Base-by-base conservation (phyloP, 1,284 basidiomycete genomes). In the Cryptococcus wingfieldii region DNA sequence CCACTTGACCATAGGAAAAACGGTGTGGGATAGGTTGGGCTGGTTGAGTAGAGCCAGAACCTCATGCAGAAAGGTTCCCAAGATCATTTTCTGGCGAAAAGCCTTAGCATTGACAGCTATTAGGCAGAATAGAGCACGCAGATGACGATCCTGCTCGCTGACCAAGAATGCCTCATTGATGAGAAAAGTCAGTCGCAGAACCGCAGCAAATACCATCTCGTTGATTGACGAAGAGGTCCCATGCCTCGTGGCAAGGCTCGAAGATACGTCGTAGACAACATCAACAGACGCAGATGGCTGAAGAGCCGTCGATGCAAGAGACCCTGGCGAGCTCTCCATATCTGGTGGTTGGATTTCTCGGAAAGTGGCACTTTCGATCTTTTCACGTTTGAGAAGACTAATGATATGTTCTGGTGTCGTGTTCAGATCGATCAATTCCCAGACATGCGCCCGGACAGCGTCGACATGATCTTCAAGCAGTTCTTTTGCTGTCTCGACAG, bases 71-170 rank as follows among this genome's bases (percentile, higher is more conserved):
- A 96, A 77, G 2, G 84, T 28, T 28, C 86, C 82, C 19, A 90
- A 78, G 7, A 90, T 75, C 8, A 81, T 81, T 2, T 79, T 69
- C 59, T 87, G 80, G 18, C 77, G 70, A 66, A 90, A 86, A 44
- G 83, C 80, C 38, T 34, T 34, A 34, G 31, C 31, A 34, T 34
- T 34, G 31, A 34, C 5, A 10, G 31, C 31, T 34, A 34, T 10
- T 34, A 34, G 31, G 31, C 31, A 34, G 31, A 10, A 34, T 25
- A 96, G 77, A 0, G 85, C 83, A 54, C 89, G 86, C 34, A 94
- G 71, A 31, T 88, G 78, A 6, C 93, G 84, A 45, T 86, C 75
- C 71, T 96, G 90, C 68, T 96, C 90, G 68, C 90, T 90, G 60
- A 95, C 82, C 43, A 97, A 80, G n/a, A 85, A 85, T 0, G 85